Conservation (phyloP, 805 yeast genomes). For the Candida berthetii region DNA sequence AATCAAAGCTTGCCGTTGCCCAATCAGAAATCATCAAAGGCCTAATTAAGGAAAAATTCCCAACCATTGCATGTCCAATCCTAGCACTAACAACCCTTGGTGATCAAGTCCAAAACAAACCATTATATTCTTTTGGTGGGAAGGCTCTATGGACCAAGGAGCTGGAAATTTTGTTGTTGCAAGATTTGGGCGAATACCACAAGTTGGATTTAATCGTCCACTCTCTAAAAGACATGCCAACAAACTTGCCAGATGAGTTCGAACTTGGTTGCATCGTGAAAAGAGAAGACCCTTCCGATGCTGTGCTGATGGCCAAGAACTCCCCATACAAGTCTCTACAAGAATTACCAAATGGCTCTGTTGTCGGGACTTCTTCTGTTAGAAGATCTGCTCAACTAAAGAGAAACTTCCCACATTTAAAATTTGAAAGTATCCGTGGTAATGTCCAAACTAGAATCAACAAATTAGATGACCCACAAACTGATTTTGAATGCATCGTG, state of each 20-base stretch:
- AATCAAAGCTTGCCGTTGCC: slow-evolving; percentile 78
- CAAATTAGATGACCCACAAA: slow-evolving; percentile 70
- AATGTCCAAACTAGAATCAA: slow-evolving; percentile 70
- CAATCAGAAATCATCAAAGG: slow-evolving; percentile 75
- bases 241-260: slow-evolving; percentile 82
- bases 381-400: slow-evolving; percentile 89
- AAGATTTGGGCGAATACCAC: slow-evolving; percentile 53
- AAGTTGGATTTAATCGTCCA: slow-evolving; percentile 87
- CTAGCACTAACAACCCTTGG: slow-evolving; percentile 83
- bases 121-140: slow-evolving; percentile 93
- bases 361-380: slow-evolving; percentile 92
- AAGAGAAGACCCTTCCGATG: slow-evolving; percentile 93
- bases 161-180: slow-evolving; percentile 70
- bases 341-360: slow-evolving; percentile 79
- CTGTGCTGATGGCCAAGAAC: slow-evolving; percentile 65
- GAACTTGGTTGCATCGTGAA: slow-evolving; percentile 81
- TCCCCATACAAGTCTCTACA: slow-evolving; percentile 56
- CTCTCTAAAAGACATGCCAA: slow-evolving; percentile 90
- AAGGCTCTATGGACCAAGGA: slow-evolving; percentile 96
- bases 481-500: slow-evolving; percentile 66
- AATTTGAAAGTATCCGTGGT: slow-evolving; percentile 85
- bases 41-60: slow-evolving; percentile 51
- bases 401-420: slow-evolving; percentile 68
- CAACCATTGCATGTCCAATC: slow-evolving; percentile 66
- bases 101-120: slow-evolving; percentile 78